These are phyloP conservation scores for Pichia sp. DNA, from an alignment of 1,139 yeast genomes.

Conservation along the genomic window DNA sequence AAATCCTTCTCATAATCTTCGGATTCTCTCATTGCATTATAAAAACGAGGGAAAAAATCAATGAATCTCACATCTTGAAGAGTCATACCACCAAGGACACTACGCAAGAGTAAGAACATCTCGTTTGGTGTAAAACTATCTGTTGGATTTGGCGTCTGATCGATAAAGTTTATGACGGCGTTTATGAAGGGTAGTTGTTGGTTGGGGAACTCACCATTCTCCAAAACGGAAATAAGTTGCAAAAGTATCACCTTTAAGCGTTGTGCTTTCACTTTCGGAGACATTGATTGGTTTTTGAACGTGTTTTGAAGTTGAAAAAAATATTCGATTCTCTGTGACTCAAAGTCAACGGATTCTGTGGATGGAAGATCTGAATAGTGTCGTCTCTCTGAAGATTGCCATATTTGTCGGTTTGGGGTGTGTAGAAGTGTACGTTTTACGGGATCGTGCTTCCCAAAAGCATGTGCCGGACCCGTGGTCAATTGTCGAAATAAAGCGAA, in stretches of 20 bases:
- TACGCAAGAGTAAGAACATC: conserved; percentile 18
- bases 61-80: conserved; percentile 22
- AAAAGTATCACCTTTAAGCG: conserved; percentile 17
- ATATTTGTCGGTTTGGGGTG: too few relatives aligned
- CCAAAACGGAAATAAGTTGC: conserved; percentile 16
- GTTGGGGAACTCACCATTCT: conserved; percentile 18
- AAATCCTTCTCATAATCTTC: conserved; percentile 15
- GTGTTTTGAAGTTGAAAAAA: conserved; percentile 21
- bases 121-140: conserved; percentile 20
- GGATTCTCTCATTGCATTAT: conserved; percentile 23
- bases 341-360: conserved; percentile 16
- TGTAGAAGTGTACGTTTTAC: too few relatives aligned
- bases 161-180: conserved; percentile 24
- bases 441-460: too few relatives aligned
- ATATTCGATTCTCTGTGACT: conserved; percentile 14
- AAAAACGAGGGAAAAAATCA: conserved; percentile 28
- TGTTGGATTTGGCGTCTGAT: conserved; percentile 19
- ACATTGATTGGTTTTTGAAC: conserved; percentile 18
- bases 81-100: conserved; percentile 23
- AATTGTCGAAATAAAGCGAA: too few relatives aligned
- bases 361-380: conserved; percentile 6
- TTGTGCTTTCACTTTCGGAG: conserved; percentile 22
- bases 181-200: conserved; percentile 23
- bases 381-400: too few relatives aligned
- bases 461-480: too few relatives aligned